Percentiles rank a stretch among this genome's conserved stretches.
Evolutionary conservation across 75 land plant species (phyloP).

Genomic region (Sequoia sempervirens): DNA sequence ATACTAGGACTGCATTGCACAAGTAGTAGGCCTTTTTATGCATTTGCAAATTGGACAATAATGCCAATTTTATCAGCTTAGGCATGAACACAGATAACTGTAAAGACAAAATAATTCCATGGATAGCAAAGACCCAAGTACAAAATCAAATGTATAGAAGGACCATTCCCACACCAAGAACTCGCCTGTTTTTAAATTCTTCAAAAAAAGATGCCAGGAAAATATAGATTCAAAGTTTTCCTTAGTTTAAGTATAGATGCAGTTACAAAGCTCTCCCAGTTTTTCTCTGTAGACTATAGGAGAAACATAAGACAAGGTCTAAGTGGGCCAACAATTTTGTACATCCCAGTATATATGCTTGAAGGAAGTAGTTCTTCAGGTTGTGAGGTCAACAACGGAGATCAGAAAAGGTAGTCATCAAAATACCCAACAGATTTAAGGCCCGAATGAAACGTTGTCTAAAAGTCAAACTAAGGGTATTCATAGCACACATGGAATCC

Average conservation of each 20-base stretch:
- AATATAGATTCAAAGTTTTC: not conserved
- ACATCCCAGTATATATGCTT: not conserved
- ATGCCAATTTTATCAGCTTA: not conserved
- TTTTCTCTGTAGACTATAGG: not conserved
- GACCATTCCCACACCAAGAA: not conserved
- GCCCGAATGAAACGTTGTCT: not conserved
- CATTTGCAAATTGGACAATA: not conserved
- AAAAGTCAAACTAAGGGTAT: not conserved
- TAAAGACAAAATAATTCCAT: not conserved
- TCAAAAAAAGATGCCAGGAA: not conserved
- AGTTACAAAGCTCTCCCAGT: not conserved
- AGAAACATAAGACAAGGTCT: not conserved
- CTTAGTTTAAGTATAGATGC: not conserved
- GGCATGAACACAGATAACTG: not conserved
- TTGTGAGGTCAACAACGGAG: not conserved
- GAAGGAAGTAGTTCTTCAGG: not conserved
- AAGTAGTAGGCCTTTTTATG: not conserved
- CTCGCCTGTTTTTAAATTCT: not conserved
- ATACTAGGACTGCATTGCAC: not conserved
- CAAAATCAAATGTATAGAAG: not conserved
- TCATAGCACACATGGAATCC: not conserved
- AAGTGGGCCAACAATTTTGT: not conserved
- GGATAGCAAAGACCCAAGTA: not conserved
- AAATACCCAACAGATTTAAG: not conserved
- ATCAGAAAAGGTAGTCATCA: not conserved